Conservation (phyloP, 768 basidiomycete species). For the Rhodotorula kratochvilovae region DNA sequence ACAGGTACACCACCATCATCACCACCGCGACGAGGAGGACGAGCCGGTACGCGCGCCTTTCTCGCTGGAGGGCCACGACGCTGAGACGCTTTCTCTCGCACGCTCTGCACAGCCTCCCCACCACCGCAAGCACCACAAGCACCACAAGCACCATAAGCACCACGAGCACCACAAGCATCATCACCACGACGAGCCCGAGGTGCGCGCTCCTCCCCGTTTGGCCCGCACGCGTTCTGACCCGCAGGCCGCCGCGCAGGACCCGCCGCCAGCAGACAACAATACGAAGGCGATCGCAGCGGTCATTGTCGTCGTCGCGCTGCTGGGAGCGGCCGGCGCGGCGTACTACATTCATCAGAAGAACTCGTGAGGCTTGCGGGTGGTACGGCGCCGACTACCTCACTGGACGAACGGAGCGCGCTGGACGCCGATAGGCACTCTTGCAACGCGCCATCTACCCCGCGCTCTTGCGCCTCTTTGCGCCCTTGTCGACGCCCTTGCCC, state of each 20-base stretch:
- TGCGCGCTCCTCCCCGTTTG: not conserved
- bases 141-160: not conserved
- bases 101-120: not conserved
- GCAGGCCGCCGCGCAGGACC: too few relatives aligned
- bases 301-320: not conserved
- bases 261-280: not conserved
- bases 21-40: too few relatives aligned
- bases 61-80: too few relatives aligned
- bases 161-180: not conserved
- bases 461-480: not conserved
- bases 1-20: too few relatives aligned
- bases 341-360: not conserved
- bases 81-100: too few relatives aligned
- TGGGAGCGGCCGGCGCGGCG: not conserved
- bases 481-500: not conserved
- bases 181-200: not conserved
- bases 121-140: not conserved
- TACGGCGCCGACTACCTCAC: too few relatives aligned
- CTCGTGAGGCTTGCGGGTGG: not conserved
- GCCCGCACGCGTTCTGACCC: too few relatives aligned
- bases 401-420: not conserved
- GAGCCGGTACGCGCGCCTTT: too few relatives aligned
- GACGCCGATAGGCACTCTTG: too few relatives aligned
- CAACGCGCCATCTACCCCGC: not conserved
- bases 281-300: not conserved